Conservation (phyloP, 164 flowering plant species). For the Vitis cinerea region DNA sequence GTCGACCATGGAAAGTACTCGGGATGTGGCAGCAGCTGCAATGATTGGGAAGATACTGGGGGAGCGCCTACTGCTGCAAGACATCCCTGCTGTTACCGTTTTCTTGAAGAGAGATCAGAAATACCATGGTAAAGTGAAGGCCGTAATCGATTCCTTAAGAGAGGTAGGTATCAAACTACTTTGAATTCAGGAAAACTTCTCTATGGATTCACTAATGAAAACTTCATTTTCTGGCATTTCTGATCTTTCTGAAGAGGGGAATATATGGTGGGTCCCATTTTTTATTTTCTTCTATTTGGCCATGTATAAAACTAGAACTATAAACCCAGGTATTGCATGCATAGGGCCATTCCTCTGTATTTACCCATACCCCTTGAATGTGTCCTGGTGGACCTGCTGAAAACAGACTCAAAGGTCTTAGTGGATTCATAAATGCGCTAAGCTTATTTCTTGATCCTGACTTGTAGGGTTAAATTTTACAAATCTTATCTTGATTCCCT, state of each 20-base stretch:
- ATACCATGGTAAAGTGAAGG: constrained; percentile 87
- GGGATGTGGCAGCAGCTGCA: constrained; percentile 84
- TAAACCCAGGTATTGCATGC: too few relatives aligned
- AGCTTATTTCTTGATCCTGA: too few relatives aligned
- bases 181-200: constrained; percentile 10
- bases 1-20: constrained; percentile 47
- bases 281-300: too few relatives aligned
- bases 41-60: constrained; percentile 76
- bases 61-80: constrained; percentile 59
- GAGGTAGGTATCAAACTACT: constrained; percentile 70
- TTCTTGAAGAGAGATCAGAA: constrained; percentile 64
- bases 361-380: too few relatives aligned
- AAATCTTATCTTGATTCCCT: too few relatives aligned
- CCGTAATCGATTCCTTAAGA: constrained; percentile 65
- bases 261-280: background rate
- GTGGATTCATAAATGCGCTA: too few relatives aligned
- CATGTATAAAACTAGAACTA: too few relatives aligned
- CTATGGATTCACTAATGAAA: background rate
- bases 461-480: too few relatives aligned
- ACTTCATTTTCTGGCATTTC: background rate
- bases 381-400: too few relatives aligned
- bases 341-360: too few relatives aligned
- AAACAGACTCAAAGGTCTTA: too few relatives aligned
- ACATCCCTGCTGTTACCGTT: constrained; percentile 72
- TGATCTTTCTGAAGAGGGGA: background rate